phyloP scores from a whole-genome alignment of 371 early-diverging fungal genomes.

The Circinella minor region DNA sequence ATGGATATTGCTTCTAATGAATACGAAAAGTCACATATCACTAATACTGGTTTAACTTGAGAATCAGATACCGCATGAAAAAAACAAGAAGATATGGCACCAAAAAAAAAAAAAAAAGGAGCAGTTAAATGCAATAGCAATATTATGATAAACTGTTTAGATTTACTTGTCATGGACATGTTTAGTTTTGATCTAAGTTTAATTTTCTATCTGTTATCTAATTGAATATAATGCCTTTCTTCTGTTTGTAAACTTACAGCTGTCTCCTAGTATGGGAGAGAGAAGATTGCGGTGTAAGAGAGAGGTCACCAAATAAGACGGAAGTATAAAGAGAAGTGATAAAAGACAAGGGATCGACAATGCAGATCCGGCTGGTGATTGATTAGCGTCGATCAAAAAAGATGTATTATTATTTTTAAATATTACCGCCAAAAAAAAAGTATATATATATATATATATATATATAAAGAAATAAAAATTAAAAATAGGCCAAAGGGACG shows the following conservation, averaged over 20 bases:
- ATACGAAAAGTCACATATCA: too few species aligned
- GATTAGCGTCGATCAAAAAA: neutral
- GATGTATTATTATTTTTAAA: neutral
- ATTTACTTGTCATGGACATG: neutral
- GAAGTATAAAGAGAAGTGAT: neutral
- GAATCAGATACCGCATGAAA: too few species aligned
- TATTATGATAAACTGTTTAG: neutral
- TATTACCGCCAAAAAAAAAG: neutral
- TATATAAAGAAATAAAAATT: neutral
- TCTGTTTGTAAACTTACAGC: neutral
- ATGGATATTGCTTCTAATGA: too few species aligned
- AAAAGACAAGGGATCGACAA: slow-evolving; percentile 5
- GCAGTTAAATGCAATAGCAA: neutral
- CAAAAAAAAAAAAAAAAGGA: neutral
- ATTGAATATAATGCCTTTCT: neutral
- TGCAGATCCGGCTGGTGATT: neutral
- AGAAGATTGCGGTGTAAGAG: neutral
- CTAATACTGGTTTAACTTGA: too few species aligned
- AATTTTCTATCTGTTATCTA: neutral
- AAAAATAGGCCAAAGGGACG: neutral
- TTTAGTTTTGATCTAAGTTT: neutral
- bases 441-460: neutral
- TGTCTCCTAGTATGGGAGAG: neutral
- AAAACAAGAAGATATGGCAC: too few species aligned
- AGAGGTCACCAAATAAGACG: neutral